phyloP scores from a whole-genome alignment of 73 alveolate genomes.

The Blepharisma japonicum region DNA sequence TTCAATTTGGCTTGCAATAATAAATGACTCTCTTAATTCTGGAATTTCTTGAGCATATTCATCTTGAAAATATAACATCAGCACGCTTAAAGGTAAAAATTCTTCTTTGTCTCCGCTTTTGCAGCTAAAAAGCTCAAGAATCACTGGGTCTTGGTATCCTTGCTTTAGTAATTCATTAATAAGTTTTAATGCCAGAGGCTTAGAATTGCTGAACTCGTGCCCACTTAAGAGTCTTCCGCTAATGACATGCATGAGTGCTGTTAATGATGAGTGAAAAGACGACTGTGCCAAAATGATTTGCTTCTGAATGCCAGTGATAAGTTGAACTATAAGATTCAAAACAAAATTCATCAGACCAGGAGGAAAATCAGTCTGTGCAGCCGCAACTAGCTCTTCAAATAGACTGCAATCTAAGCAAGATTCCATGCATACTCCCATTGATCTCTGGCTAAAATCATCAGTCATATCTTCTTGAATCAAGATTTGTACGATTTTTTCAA shows the following conservation, averaged over 20 bases:
- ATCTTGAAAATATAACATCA: slow-evolving; percentile 4
- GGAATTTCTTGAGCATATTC: not conserved
- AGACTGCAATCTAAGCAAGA: not conserved
- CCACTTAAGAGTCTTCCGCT: not conserved
- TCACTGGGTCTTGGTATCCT: not conserved
- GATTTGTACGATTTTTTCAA: not conserved
- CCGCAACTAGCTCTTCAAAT: not conserved
- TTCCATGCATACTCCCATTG: not conserved
- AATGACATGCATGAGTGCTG: not conserved
- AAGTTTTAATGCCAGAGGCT: not conserved
- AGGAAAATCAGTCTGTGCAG: not conserved
- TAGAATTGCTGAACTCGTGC: not conserved
- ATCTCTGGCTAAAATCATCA: not conserved
- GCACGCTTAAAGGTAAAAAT: not conserved
- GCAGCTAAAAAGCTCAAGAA: not conserved
- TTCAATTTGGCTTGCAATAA: not conserved
- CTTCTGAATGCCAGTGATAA: not conserved
- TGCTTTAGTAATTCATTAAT: not conserved
- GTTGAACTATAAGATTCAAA: not conserved
- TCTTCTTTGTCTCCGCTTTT: not conserved
- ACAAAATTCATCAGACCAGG: not conserved
- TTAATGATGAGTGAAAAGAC: not conserved
- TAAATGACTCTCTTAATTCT: not conserved
- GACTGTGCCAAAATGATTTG: not conserved
- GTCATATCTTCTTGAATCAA: not conserved